Base-by-base conservation (phyloP, 2,329 filamentous ascomycete species). In the Fusarium virguliforme region DNA sequence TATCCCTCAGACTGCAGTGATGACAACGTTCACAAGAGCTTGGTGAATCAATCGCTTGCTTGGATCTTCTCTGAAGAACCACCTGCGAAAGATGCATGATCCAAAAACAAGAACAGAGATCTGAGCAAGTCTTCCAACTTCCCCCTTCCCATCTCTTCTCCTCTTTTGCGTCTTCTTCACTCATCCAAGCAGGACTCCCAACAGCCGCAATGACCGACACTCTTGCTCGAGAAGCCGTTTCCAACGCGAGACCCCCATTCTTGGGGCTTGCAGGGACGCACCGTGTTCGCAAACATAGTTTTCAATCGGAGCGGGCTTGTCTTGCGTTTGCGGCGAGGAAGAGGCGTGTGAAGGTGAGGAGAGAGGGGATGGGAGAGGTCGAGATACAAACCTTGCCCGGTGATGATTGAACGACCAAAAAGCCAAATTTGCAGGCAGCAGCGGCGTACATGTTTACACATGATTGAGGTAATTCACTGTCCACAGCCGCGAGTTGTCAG, bases 391-490 rank as follows among this genome's bases (percentile, higher is more conserved):
- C 63, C 18, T 51, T 71, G 77, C 84, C 84, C 84, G 70, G 79
- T 86, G 85, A 87, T 87, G 85, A 87, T 81, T 74, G 78, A 83
- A 79, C 74, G 81, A 83, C 85, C 85, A 86, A 86, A 85, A 86
- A 87, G 85, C 85, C 85, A 87, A 87, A 87, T 85, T 87, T 86
- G 85, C 83, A 87, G 84, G 77, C 83, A 86, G 78, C 81, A 82
- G 81, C 80, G 74, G 71, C 48, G 53, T 63, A 64, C 69, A 62
- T 64, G 37, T 56, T 58, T 57, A 38, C 35, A 18, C 60, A 64
- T 62, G 50, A 55, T 56, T 53, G 26, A 50, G 67, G 63, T 54
- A 26, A 62, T 50, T 51, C 9, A 46, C 56, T 53, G 54, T 64
- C 35, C 62, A 65, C 50, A 54, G 60, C 68, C 72, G 77, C 80